Conservation (phyloP, 495 filamentous ascomycete species). For the Amorphotheca resinae region DNA sequence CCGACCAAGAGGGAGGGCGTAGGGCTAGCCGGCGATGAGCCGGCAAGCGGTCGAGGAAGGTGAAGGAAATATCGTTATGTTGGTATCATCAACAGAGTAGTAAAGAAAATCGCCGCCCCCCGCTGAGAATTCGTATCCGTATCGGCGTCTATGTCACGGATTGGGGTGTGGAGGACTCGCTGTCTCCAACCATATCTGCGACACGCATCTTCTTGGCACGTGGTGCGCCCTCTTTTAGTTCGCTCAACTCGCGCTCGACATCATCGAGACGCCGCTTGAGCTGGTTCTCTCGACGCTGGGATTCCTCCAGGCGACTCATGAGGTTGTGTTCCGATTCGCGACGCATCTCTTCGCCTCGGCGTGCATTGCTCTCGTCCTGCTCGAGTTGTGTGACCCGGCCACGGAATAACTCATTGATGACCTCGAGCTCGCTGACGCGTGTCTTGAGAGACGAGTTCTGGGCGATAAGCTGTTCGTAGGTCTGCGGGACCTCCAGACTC, state of each 20-base stretch:
- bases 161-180: conserved; percentile 20
- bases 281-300: conserved; percentile 64
- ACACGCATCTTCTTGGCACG: conserved; percentile 26
- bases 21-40: not conserved
- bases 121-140: not conserved
- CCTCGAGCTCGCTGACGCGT: conserved; percentile 82
- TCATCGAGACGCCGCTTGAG: conserved; percentile 75
- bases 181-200: conserved; percentile 25
- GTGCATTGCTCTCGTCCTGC: conserved; percentile 54
- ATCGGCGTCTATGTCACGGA: conserved; percentile 11
- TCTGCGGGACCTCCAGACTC: conserved; percentile 61
- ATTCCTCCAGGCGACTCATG: conserved; percentile 58
- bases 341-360: conserved; percentile 43
- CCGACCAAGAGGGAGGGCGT: not conserved
- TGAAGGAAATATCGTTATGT: conserved; percentile 5
- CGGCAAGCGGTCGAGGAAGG: not conserved
- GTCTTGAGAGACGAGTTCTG: conserved; percentile 77
- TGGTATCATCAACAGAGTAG: conserved; percentile 15
- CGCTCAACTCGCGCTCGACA: conserved; percentile 51
- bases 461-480: conserved; percentile 65
- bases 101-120: not conserved
- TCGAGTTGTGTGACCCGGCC: conserved; percentile 83
- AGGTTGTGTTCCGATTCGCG: conserved; percentile 43
- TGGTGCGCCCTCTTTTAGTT: conserved; percentile 24
- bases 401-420: conserved; percentile 89